A percentile compares a stretch with the other conserved stretches of the same genome.
phyloP scores from a whole-genome alignment of 2,329 filamentous ascomycete genomes.

The Neofusicoccum umdonicola region DNA sequence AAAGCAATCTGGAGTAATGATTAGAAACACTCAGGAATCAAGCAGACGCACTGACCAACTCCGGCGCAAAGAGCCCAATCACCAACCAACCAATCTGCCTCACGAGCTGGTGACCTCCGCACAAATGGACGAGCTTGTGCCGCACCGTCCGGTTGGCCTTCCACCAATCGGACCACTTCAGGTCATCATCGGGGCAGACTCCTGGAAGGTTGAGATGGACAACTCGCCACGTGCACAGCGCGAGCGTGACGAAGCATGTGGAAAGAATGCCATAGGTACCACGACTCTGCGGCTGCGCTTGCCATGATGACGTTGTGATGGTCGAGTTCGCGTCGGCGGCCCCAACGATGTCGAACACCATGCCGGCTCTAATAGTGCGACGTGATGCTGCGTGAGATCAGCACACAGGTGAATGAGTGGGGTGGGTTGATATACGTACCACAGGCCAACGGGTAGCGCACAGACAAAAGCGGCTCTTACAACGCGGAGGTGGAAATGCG shows the following conservation, averaged over 20 bases:
- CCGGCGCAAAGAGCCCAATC: conserved; percentile 17
- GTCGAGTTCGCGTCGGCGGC: not conserved
- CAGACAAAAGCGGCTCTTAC: too few species aligned
- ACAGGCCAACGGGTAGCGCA: too few species aligned
- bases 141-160: not conserved
- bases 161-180: not conserved
- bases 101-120: conserved; percentile 6
- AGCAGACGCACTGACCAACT: not conserved
- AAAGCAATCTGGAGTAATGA: not conserved
- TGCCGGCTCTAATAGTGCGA: too few species aligned
- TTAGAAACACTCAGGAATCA: not conserved
- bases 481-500: too few species aligned
- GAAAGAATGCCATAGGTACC: conserved; percentile 21
- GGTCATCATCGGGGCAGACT: not conserved
- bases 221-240: conserved; percentile 19
- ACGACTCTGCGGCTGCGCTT: conserved; percentile 17
- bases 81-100: conserved; percentile 15
- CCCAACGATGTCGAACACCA: not conserved
- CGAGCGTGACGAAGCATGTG: conserved; percentile 20
- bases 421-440: too few species aligned
- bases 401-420: too few species aligned
- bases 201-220: conserved; percentile 21
- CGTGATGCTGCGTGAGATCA: too few species aligned
- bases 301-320: conserved; percentile 5
- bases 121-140: not conserved